These are phyloP conservation scores for Tympanopsis confertula DNA, from an alignment of 2,329 filamentous ascomycete species.

Conservation along the genomic window DNA sequence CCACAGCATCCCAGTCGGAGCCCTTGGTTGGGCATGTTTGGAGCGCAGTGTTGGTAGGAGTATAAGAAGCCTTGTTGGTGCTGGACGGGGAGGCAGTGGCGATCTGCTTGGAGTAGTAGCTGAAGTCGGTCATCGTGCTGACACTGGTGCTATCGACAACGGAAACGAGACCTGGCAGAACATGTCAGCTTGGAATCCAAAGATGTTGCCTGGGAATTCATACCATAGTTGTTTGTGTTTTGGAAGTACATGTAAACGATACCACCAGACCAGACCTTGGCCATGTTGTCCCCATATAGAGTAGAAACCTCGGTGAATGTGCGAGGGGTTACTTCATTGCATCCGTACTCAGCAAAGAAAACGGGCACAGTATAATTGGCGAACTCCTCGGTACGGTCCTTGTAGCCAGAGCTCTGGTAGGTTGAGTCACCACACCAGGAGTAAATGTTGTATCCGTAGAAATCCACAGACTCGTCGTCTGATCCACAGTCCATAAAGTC, in stretches of 20 bases:
- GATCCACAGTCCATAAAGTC: slow-evolving; percentile 47
- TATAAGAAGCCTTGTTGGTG: slow-evolving; percentile 43
- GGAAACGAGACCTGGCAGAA: slow-evolving; percentile 31
- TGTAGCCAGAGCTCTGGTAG: slow-evolving; percentile 40
- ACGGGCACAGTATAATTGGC: slow-evolving; percentile 43
- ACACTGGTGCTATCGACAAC: slow-evolving; percentile 31
- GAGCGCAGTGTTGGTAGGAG: slow-evolving; percentile 40
- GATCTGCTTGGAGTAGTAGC: slow-evolving; percentile 43
- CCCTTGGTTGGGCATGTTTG: slow-evolving; percentile 40
- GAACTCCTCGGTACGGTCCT: slow-evolving; percentile 46
- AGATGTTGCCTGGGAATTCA: background rate
- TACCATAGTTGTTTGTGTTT: slow-evolving; percentile 31
- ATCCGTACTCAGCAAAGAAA: slow-evolving; percentile 59
- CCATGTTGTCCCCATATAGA: slow-evolving; percentile 49
- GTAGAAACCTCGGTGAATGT: slow-evolving; percentile 48
- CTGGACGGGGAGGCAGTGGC: slow-evolving; percentile 39
- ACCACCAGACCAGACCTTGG: slow-evolving; percentile 42
- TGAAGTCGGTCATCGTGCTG: slow-evolving; percentile 43
- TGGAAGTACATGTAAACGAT: slow-evolving; percentile 36
- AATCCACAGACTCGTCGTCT: slow-evolving; percentile 36
- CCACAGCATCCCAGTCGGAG: slow-evolving; percentile 39
- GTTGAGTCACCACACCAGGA: slow-evolving; percentile 54
- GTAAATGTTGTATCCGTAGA: slow-evolving; percentile 58
- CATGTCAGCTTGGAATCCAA: slow-evolving; percentile 1
- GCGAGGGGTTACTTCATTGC: slow-evolving; percentile 44